Evolutionary conservation across 805 yeast species (phyloP).

Genomic region (Hanseniaspora vineae): DNA sequence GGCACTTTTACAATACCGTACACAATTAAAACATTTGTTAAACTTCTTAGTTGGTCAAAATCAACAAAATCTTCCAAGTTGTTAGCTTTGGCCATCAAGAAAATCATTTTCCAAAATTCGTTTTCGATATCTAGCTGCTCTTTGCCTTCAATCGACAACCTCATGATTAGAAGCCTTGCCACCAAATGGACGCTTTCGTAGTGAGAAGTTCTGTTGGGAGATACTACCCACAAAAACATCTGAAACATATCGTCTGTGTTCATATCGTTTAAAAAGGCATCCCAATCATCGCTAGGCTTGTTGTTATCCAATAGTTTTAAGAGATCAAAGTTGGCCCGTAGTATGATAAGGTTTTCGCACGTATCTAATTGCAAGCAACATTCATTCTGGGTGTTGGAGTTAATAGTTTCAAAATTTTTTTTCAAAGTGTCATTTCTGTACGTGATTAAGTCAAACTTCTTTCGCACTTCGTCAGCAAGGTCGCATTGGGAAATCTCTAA

Average conservation of each 20-base stretch:
- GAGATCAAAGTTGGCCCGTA: constrained; percentile 14
- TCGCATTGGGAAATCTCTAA: constrained; percentile 15
- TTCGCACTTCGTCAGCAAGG: constrained; percentile 15
- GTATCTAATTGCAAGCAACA: background rate
- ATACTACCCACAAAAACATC: constrained; percentile 20
- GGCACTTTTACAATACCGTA: constrained; percentile 33
- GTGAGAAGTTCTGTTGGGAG: constrained; percentile 18
- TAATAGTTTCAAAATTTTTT: constrained; percentile 25
- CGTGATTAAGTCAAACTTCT: constrained; percentile 46
- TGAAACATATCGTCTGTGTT: constrained; percentile 14
- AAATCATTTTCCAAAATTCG: constrained; percentile 23
- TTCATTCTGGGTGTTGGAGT: background rate
- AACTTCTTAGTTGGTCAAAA: constrained; percentile 28
- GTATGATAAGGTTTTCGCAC: constrained; percentile 2
- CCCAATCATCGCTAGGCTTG: constrained; percentile 21
- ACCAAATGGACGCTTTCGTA: constrained; percentile 22
- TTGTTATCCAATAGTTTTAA: constrained; percentile 17
- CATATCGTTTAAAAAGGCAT: constrained; percentile 16
- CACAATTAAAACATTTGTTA: constrained; percentile 29
- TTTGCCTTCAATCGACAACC: constrained; percentile 15
- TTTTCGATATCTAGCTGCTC: constrained; percentile 24
- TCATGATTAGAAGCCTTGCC: constrained; percentile 17
- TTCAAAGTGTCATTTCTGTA: constrained; percentile 62
- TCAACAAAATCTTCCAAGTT: constrained; percentile 20
- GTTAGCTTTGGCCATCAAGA: constrained; percentile 22